These are phyloP conservation scores for Aspergillus caelatus DNA, from an alignment of 2,329 filamentous ascomycete genomes.

Conservation along the genomic window DNA sequence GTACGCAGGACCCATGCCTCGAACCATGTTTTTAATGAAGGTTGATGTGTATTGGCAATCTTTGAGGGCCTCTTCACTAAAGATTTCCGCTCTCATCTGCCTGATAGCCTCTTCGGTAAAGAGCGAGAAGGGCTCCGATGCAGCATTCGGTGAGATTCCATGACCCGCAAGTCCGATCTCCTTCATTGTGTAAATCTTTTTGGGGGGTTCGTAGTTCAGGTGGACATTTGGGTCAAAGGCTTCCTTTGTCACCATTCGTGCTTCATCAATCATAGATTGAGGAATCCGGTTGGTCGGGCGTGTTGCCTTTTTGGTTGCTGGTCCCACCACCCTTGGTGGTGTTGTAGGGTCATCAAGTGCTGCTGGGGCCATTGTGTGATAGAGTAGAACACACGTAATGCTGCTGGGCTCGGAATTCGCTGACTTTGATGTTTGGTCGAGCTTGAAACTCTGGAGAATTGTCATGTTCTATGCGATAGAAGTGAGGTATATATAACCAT, in stretches of 20 bases:
- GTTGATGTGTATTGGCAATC: slow-evolving; percentile 61
- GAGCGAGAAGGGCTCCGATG: slow-evolving; percentile 64
- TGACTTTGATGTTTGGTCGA: not conserved
- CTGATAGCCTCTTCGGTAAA: slow-evolving; percentile 63
- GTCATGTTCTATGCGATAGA: not conserved
- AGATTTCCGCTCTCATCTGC: slow-evolving; percentile 62
- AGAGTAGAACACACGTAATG: not conserved
- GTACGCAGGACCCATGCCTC: slow-evolving; percentile 58
- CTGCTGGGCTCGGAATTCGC: not conserved
- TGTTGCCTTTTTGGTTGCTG: slow-evolving; percentile 20
- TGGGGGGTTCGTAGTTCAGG: slow-evolving; percentile 53
- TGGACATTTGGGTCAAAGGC: slow-evolving; percentile 58
- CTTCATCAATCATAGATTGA: slow-evolving; percentile 15
- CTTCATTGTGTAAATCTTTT: slow-evolving; percentile 59
- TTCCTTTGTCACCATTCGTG: slow-evolving; percentile 8
- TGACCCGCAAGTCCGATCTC: slow-evolving; percentile 52
- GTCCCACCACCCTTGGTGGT: slow-evolving; percentile 6
- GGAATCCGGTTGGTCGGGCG: slow-evolving; percentile 18
- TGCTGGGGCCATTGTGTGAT: not conserved
- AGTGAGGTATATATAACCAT: not conserved
- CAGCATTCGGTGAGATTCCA: slow-evolving; percentile 63
- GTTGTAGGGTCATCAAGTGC: not conserved
- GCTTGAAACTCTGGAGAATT: not conserved
- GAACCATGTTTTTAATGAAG: slow-evolving; percentile 53
- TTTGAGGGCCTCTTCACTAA: slow-evolving; percentile 56